phyloP scores from a whole-genome alignment of 208 protist genomes.

The Leishmania lainsoni region DNA sequence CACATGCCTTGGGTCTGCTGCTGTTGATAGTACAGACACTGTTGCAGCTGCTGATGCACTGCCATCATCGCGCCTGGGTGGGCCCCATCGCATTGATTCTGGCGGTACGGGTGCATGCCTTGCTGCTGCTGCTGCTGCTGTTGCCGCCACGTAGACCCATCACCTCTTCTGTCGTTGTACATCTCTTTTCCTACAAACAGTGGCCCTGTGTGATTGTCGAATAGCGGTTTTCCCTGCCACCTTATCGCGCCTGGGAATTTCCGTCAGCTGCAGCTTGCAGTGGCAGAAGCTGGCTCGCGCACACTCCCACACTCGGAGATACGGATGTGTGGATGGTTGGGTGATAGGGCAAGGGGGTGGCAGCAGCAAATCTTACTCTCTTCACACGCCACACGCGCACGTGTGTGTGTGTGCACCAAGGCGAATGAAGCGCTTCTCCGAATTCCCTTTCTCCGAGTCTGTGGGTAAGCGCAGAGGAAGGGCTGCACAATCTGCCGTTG shows the following conservation, averaged over 20 bases:
- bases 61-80: conserved; percentile 25
- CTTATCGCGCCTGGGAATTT: not conserved
- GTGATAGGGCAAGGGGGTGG: not conserved
- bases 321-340: not conserved
- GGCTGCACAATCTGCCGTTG: not conserved
- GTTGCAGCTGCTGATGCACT: conserved; percentile 12
- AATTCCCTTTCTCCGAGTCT: not conserved
- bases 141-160: not conserved
- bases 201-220: not conserved
- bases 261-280: not conserved
- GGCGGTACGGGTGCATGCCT: conserved; percentile 13
- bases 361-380: not conserved
- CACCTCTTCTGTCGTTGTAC: not conserved
- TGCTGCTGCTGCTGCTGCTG: conserved; percentile 9
- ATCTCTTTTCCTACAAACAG: not conserved
- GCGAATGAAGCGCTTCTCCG: not conserved
- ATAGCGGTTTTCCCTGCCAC: not conserved
- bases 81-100: not conserved
- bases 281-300: not conserved
- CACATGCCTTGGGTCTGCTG: conserved; percentile 13
- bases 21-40: conserved; percentile 3
- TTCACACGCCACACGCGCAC: not conserved
- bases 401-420: not conserved
- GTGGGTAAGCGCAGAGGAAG: not conserved
- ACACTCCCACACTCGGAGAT: not conserved